These are phyloP conservation scores for Uncinocarpus reesii DNA, from an alignment of 2,329 filamentous ascomycete genomes.

Conservation along the genomic window DNA sequence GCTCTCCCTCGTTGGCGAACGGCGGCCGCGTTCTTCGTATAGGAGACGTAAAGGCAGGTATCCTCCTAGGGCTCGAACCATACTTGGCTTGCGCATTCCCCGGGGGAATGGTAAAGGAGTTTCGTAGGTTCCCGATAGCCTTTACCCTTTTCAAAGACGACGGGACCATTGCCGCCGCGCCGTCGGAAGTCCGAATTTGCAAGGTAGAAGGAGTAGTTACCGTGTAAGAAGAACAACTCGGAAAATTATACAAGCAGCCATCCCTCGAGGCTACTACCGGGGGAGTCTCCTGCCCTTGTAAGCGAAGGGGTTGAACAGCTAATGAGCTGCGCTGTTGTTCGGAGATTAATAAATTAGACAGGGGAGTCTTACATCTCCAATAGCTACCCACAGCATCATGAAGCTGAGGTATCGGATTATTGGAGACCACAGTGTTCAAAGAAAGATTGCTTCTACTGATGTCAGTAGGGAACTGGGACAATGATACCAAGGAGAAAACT, in stretches of 20 bases:
- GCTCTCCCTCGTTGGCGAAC: not conserved
- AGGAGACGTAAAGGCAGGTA: not conserved
- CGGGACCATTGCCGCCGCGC: not conserved
- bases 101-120: not conserved
- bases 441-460: not conserved
- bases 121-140: not conserved
- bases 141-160: not conserved
- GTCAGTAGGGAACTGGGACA: not conserved
- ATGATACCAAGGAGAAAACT: not conserved
- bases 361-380: not conserved
- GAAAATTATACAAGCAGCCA: not conserved
- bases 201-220: not conserved
- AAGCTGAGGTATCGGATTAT: not conserved
- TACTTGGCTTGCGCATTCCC: not conserved
- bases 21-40: not conserved
- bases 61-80: not conserved
- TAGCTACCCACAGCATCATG: not conserved
- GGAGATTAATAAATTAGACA: not conserved
- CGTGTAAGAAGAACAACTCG: not conserved
- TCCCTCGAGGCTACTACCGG: not conserved
- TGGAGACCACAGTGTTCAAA: not conserved
- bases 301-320: not conserved
- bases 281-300: not conserved
- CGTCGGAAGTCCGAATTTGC: not conserved
- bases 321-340: not conserved